Base-by-base conservation (phyloP, 139 green algal genomes). In the Mesostigma viride region DNA sequence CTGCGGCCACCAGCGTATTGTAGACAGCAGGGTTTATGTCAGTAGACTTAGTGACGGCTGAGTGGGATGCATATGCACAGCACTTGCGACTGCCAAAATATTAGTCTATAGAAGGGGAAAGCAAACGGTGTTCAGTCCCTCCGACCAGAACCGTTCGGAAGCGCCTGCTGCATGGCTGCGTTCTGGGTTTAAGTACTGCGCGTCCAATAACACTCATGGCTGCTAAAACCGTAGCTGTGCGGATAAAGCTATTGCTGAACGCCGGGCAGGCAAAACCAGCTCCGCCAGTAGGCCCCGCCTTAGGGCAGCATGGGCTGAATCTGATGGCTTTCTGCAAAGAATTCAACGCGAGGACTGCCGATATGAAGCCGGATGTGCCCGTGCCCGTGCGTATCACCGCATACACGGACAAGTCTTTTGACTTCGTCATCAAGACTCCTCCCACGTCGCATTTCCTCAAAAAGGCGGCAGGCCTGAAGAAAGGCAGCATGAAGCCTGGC, bases 301-400 rank as follows among this genome's bases (percentile, higher is more conserved):
- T 98, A 28, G 92, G 92, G 4, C 88, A 96, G 71, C 90, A 92
- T 1, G 92, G 92, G 0, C 75, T 98, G 1, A 98, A 98, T 71
- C 96, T 98, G 70, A 98, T 98, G 91, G 79, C 82, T 0, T 98
- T 97, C 61, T 98, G 92, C 83, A 97, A 97, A 34, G 92, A 98
- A 35, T 98, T 97, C 79, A 98, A 98, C 69, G 91, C 89, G 14
- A 89, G 91, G 51, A 97, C 92, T 20, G 77, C 84, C 24, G 72
- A 89, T 40, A 83, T 92, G 59, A 87, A 87, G 73, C 85, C 47
- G 0, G 68, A 74, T 34, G 71, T 79, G 35, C 76, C 76, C 28
- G 33, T 77, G 34, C 66, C 71, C 1, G 71, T 74, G 3, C 60
- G 30, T 8, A 28, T 77, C 17, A 74, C 64, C 8, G 71, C 72